A percentile compares a stretch with the other conserved stretches of the same genome.
These are phyloP conservation scores for Ceratobasidium sp. DNA, from an alignment of 1,284 basidiomycete species.

Conservation along the genomic window DNA sequence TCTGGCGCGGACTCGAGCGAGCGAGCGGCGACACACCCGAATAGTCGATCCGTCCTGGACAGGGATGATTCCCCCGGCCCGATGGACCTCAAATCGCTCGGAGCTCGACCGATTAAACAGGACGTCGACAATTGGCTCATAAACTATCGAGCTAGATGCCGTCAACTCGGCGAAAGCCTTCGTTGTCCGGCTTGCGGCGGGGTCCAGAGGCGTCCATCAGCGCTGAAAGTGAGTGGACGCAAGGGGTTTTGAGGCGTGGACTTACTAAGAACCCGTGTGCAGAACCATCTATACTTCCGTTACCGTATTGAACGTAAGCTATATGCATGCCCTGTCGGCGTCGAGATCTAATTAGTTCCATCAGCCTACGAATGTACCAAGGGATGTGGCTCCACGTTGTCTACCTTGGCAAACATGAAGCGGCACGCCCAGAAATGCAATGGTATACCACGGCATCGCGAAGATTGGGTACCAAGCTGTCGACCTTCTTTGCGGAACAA, in stretches of 20 bases:
- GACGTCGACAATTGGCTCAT: neutral
- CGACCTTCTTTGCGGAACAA: neutral
- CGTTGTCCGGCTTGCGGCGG: constrained; percentile 1
- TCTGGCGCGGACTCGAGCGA: neutral
- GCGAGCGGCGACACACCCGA: neutral
- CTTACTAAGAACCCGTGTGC: neutral
- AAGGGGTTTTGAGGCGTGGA: too few relatives aligned
- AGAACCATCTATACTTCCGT: constrained; percentile 22
- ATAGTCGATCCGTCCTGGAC: neutral
- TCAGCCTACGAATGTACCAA: constrained; percentile 11
- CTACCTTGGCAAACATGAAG: constrained; percentile 7
- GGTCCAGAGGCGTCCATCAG: constrained; percentile 5
- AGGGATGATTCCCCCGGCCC: neutral
- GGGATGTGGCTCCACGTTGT: neutral
- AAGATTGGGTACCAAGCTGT: constrained; percentile 13
- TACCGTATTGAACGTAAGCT: constrained; percentile 7
- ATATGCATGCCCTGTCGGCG: neutral
- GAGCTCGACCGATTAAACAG: neutral
- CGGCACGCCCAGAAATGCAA: constrained; percentile 3
- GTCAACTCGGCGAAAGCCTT: neutral
- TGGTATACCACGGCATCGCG: neutral
- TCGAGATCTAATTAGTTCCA: neutral
- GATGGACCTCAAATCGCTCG: neutral
- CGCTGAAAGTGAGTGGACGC: neutral
- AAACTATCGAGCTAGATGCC: neutral